Base-by-base conservation (phyloP, 129 eudicot species). In the Tanacetum coccineum region DNA sequence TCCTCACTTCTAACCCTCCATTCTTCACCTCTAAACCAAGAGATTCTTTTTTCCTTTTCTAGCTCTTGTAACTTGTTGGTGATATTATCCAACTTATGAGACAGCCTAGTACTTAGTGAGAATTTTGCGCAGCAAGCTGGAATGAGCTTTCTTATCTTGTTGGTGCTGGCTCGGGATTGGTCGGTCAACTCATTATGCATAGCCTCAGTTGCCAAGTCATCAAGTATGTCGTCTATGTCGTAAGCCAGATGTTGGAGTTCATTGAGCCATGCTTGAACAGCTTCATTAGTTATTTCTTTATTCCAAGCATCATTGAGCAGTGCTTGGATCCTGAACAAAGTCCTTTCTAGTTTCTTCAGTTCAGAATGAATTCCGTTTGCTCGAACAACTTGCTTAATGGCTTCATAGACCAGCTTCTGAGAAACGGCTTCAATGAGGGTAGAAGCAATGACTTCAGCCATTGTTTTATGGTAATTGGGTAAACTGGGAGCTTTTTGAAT, bases 161-260 rank as follows among this genome's bases (percentile, higher is more conserved):
- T 42, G 10, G 15, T 11, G 15, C 13, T 11, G 50, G 52, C n/a
- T 62, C 42, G 1, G 9, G 42, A 36, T 6, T 40, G 1, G 14
- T 40, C 10, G 15, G 19, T 22, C 19, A 26, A 13, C 19, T 47
- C 39, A 30, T 0, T 0, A 0, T 7, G 42, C 9, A 36, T 36
- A 15, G 70, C 70, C 1, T 47, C 44, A 0, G 42, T 45, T 13
- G 58, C 57, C 54, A 66, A 66, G 3, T 13, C 70, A n/a, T 66
- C 70, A 14, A 66, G 57, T 13, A 66, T 3, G 59, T 66, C 70
- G 9, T 66, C 70, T 0, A 66, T 47, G 15, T 66, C 70, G 21
- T 66, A 66, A 42, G 67, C 67, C 12, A 62, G 2, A 42, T 62
- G 52, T 12, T 62, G 52, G 32, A 62, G 52, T 40, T 5, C 21